These are phyloP conservation scores for Fistulinella prunicolor DNA, from an alignment of 768 basidiomycete species.

Conservation along the genomic window DNA sequence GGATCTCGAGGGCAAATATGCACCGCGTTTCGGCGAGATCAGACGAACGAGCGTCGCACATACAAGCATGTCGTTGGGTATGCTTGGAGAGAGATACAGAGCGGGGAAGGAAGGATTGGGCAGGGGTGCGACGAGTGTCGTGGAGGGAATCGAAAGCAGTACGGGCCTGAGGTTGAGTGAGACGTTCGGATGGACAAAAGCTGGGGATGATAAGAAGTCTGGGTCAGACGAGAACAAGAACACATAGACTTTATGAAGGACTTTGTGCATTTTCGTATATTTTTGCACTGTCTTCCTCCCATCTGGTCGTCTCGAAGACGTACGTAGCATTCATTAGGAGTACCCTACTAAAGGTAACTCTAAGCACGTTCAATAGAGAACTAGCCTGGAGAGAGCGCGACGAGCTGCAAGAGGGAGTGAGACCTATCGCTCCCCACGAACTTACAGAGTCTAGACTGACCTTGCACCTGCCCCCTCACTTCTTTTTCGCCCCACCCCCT, in stretches of 20 bases:
- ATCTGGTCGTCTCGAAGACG: not conserved
- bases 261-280: not conserved
- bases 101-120: conserved; percentile 45
- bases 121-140: conserved; percentile 42
- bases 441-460: conserved; percentile 1
- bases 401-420: conserved; percentile 2
- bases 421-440: not conserved
- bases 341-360: not conserved
- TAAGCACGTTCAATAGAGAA: no score
- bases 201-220: conserved; percentile 10
- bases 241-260: conserved; percentile 6
- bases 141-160: conserved; percentile 57
- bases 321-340: not conserved
- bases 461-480: conserved; percentile 7
- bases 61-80: conserved; percentile 55
- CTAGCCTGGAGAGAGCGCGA: no score
- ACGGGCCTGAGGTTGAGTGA: conserved; percentile 75
- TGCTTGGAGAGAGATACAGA: conserved; percentile 49
- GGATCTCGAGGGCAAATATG: conserved; percentile 66
- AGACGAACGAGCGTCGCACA: conserved; percentile 66
- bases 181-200: conserved; percentile 45
- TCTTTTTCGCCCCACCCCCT: conserved; percentile 17
- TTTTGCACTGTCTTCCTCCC: not conserved
- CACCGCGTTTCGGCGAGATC: conserved; percentile 65
- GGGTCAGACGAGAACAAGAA: conserved; percentile 14